Evolutionary conservation across 257 asterid genomes (phyloP), one percentile per base, ranked within the genome.

Genomic region (Nicotiana sylvestris): DNA sequence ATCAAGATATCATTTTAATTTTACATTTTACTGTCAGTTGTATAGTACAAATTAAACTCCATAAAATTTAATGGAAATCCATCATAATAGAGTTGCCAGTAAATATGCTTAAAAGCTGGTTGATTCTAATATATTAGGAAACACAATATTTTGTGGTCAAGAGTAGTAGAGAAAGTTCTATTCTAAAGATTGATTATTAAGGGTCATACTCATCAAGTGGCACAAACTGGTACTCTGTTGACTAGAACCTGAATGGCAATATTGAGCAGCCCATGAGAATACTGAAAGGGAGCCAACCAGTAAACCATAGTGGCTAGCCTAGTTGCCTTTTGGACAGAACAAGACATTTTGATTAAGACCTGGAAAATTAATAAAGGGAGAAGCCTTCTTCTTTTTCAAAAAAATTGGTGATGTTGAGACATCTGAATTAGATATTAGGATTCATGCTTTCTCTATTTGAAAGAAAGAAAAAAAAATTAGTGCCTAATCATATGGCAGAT

Each of bases 191-290:
- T 77, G 13, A 27, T 61, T 57, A 65, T 33, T 49, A 82, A 56
- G 83, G 80, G 89, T 85, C 87, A 83, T 64, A 62, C 37, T 87
- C 88, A 82, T 68, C 90, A 87, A 89, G 82, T 82, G 86, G 88
- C 81, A 76, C 85, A 82, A 88, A 83, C 83, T 72, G 89, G 62
- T 83, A 53, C 76, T 64, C 64, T 77, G 46, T 39, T 37, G 81
- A 79, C 62, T 83, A 64, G 35, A 66, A 76, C 69, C 72, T 86
- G 82, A 84, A 83, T 70, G 46, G 17, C 29, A 51, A 76, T 15
- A 9, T 68, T 70, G 51, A 82, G 82, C 81, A 82, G 29, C 72
- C 33, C 65, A 55, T 67, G 60, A 82, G 83, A 78, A 85, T 64
- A 77, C 53, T 78, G 82, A 87, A 77, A 85, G 78, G 35, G 85